Evolutionary conservation across 371 early-diverging fungal species (phyloP).

Genomic region (Actinomortierella ambigua): DNA sequence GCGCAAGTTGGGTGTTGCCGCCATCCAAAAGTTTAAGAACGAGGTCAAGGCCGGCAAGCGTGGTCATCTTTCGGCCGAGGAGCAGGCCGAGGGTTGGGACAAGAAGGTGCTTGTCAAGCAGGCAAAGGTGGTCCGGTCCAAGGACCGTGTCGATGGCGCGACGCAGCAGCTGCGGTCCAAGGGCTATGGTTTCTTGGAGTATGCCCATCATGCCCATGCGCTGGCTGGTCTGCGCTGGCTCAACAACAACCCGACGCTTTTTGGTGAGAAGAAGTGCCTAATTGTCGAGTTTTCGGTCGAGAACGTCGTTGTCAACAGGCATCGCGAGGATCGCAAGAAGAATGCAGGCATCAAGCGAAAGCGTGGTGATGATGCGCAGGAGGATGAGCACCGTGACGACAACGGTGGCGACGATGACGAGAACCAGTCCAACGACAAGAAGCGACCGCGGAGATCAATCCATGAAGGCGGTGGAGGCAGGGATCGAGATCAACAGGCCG

Average conservation of each 20-base stretch:
- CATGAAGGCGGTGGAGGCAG: conserved; percentile 34
- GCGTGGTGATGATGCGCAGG: conserved; percentile 28
- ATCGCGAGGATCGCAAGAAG: conserved; percentile 59
- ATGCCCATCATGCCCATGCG: conserved; percentile 85
- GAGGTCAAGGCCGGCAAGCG: conserved; percentile 74
- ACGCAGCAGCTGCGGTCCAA: conserved; percentile 74
- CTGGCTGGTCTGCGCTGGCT: conserved; percentile 89
- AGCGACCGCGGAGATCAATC: conserved; percentile 32
- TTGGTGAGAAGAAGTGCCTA: conserved; percentile 61
- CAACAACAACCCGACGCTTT: conserved; percentile 83
- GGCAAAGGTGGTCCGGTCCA: conserved; percentile 85
- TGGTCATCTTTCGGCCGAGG: conserved; percentile 70
- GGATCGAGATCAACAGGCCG: conserved; percentile 1
- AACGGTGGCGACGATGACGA: not conserved
- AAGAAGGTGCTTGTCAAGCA: conserved; percentile 69
- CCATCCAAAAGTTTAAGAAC: conserved; percentile 80
- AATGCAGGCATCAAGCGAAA: conserved; percentile 23
- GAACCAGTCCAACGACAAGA: conserved; percentile 11
- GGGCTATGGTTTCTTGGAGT: conserved; percentile 95
- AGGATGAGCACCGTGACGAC: conserved; percentile 12
- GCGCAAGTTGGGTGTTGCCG: conserved; percentile 64
- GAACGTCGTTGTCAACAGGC: conserved; percentile 80
- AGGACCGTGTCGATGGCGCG: conserved; percentile 74
- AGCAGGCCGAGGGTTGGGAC: conserved; percentile 78
- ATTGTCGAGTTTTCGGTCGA: conserved; percentile 95